phyloP scores from a whole-genome alignment of 176 grass and related monocot species.

The Triticum turgidum region DNA sequence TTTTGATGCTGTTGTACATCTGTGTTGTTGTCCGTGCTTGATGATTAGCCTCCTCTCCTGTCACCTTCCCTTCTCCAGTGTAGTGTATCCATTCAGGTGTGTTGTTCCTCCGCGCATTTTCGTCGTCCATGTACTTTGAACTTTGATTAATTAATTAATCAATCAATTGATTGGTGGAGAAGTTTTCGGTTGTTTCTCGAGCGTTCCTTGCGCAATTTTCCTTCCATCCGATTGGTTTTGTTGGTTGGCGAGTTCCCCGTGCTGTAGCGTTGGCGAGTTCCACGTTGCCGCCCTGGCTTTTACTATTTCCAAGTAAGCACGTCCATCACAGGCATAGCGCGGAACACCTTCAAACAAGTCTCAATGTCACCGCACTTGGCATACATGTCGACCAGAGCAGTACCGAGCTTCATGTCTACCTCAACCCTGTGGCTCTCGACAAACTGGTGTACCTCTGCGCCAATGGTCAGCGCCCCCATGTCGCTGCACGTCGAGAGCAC shows the following conservation, averaged over 20 bases:
- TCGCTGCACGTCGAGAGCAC: slow-evolving; percentile 51
- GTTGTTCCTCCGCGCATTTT: slow-evolving; percentile 18
- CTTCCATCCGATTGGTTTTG: background rate
- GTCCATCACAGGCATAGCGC: slow-evolving; percentile 40
- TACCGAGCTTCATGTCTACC: slow-evolving; percentile 64
- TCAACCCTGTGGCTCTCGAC: slow-evolving; percentile 35
- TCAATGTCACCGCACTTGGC: slow-evolving; percentile 79
- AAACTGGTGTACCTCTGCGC: slow-evolving; percentile 41
- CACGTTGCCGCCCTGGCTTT: too few species aligned
- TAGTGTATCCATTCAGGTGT: background rate
- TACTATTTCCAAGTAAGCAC: slow-evolving; percentile 48
- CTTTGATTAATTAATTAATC: slow-evolving; percentile 1
- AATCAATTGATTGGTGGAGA: background rate
- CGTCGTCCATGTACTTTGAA: slow-evolving; percentile 15
- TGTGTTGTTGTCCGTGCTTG: background rate
- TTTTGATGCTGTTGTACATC: background rate
- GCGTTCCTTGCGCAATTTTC: background rate
- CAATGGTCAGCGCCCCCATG: slow-evolving; percentile 40
- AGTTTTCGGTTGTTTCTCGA: background rate
- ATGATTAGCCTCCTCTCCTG: background rate
- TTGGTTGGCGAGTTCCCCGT: background rate
- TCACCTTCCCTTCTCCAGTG: background rate
- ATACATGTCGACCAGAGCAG: slow-evolving; percentile 84
- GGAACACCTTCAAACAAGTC: slow-evolving; percentile 34
- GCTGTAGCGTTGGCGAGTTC: background rate